phyloP scores from a whole-genome alignment of 2,329 filamentous ascomycete genomes.

The Colletotrichum aenigma region DNA sequence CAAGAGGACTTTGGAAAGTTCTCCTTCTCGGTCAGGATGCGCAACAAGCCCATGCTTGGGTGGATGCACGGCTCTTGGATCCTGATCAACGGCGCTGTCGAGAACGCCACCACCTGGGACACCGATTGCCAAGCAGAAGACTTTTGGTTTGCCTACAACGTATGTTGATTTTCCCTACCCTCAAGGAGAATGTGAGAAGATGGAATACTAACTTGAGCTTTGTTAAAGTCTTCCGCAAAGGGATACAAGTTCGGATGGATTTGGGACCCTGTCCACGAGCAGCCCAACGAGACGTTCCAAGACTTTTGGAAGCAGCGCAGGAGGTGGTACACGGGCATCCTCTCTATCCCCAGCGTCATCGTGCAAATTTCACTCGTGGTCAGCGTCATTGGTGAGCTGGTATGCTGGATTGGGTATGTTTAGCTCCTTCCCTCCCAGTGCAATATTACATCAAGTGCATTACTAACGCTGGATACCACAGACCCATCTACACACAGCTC shows the following conservation, averaged over 20 bases:
- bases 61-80: slow-evolving; percentile 12
- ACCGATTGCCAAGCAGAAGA: background rate
- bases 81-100: background rate
- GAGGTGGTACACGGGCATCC: background rate
- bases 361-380: background rate
- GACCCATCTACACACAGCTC: background rate
- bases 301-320: slow-evolving; percentile 4
- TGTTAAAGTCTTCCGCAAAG: background rate
- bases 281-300: background rate
- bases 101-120: background rate
- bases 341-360: background rate
- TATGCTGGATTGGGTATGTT: background rate
- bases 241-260: background rate
- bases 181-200: accelerated
- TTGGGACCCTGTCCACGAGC: background rate
- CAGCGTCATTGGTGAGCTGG: background rate
- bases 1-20: background rate
- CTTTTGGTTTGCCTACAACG: background rate
- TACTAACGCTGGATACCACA: background rate
- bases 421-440: accelerated
- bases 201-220: background rate
- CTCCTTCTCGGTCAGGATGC: background rate
- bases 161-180: background rate
- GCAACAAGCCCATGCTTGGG: background rate
- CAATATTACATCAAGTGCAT: accelerated